Evolutionary conservation across 225 moss, liverwort and hornwort species (phyloP).

Genomic region (Polytrichum formosum): DNA sequence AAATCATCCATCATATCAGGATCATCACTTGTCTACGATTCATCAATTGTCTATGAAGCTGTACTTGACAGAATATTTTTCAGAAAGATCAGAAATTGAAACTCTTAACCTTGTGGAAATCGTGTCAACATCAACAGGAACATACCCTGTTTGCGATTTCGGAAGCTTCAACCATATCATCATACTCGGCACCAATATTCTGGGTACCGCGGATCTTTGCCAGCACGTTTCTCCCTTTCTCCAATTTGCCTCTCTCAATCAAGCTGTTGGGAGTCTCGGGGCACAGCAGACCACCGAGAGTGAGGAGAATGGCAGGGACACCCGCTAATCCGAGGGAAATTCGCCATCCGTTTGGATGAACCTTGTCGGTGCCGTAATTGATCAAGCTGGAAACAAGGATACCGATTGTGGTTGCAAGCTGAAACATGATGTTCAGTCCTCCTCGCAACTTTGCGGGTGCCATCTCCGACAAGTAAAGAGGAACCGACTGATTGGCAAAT

Average conservation of each 20-base stretch:
- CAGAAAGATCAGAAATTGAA: too few relatives aligned
- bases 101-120: too few relatives aligned
- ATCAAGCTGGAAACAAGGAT: conserved; percentile 15
- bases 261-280: conserved; percentile 21
- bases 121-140: too few relatives aligned
- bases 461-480: conserved; percentile 20
- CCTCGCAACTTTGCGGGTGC: conserved; percentile 15
- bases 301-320: conserved; percentile 10
- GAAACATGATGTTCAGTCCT: conserved; percentile 17
- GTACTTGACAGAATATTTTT: too few relatives aligned
- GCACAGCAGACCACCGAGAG: conserved; percentile 14
- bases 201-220: conserved; percentile 8
- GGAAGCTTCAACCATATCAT: conserved; percentile 10
- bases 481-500: conserved; percentile 16
- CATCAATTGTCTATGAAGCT: too few relatives aligned
- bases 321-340: conserved; percentile 12
- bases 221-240: conserved; percentile 3
- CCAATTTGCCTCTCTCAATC: conserved; percentile 10
- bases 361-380: conserved; percentile 10
- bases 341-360: conserved; percentile 9
- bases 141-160: conserved; percentile 16
- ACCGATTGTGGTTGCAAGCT: conserved; percentile 14
- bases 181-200: conserved; percentile 16
- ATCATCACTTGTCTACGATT: too few relatives aligned
- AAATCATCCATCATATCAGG: too few relatives aligned